These are phyloP conservation scores for Boletus sensibilis DNA, from an alignment of 768 basidiomycete species.

Conservation along the genomic window DNA sequence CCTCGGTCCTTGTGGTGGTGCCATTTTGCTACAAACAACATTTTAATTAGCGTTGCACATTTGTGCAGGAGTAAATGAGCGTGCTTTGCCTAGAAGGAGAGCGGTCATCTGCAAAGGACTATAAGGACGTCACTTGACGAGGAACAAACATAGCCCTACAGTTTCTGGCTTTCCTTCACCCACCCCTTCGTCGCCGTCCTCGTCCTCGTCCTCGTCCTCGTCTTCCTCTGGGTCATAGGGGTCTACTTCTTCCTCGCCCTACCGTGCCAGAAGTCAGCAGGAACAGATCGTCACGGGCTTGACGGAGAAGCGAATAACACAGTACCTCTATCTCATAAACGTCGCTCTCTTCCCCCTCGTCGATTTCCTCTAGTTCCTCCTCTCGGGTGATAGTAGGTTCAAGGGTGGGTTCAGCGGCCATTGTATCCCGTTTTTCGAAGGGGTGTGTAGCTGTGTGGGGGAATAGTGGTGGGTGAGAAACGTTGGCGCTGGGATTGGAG, in stretches of 20 bases:
- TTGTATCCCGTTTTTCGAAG: conserved; percentile 6
- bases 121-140: not conserved
- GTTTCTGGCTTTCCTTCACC: not conserved
- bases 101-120: conserved; percentile 23
- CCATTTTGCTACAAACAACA: conserved; percentile 17
- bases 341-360: conserved; percentile 31
- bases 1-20: not conserved
- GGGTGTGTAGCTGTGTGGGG: not conserved
- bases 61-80: not conserved
- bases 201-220: conserved; percentile 19
- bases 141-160: conserved; percentile 10
- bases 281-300: not conserved
- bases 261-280: not conserved
- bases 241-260: conserved; percentile 23
- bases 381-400: conserved; percentile 5
- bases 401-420: conserved; percentile 22
- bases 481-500: not conserved
- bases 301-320: not conserved
- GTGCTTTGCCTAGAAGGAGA: conserved; percentile 23
- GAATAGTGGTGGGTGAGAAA: conserved; percentile 5
- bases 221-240: conserved; percentile 10
- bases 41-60: not conserved
- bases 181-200: not conserved
- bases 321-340: conserved; percentile 28
- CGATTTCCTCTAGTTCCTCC: conserved; percentile 6